These are phyloP conservation scores for Comarum palustre DNA, from an alignment of 306 rosid species.

Conservation along the genomic window DNA sequence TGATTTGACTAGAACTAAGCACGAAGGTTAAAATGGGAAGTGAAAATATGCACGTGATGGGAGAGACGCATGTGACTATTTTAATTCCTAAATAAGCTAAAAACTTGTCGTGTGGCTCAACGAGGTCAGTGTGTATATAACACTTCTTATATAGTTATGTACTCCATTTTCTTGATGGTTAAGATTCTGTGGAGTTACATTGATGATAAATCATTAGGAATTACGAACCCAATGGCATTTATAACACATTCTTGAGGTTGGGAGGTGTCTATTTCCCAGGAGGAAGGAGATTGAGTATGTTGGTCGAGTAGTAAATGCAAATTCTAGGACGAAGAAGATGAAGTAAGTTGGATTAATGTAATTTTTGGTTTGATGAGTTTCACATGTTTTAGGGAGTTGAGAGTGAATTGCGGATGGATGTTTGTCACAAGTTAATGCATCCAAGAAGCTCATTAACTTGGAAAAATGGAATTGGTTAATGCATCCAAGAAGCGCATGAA, in stretches of 20 bases:
- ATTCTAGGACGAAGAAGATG: background rate
- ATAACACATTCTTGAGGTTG: background rate
- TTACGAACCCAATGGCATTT: slow-evolving; percentile 7
- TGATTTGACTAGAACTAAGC: too few relatives aligned
- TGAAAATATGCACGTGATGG: too few relatives aligned
- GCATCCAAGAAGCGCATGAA: background rate
- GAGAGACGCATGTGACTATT: too few relatives aligned
- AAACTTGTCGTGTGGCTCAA: too few relatives aligned
- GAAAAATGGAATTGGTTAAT: background rate
- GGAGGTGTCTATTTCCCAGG: slow-evolving; percentile 17
- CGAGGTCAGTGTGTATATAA: too few relatives aligned
- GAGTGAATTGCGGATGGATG: slow-evolving; percentile 49
- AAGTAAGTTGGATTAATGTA: background rate
- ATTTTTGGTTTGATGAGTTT: background rate
- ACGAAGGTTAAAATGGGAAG: too few relatives aligned
- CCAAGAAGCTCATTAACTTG: background rate
- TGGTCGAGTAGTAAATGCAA: slow-evolving; percentile 41
- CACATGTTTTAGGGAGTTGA: slow-evolving; percentile 18
- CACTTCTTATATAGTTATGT: too few relatives aligned
- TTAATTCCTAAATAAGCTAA: too few relatives aligned
- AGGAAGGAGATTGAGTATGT: slow-evolving; percentile 40
- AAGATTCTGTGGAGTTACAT: background rate
- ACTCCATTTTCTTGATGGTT: background rate
- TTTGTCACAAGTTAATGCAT: slow-evolving; percentile 25
- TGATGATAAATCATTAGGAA: slow-evolving; percentile 18